These are phyloP conservation scores for Nicotiana attenuata DNA, from an alignment of 257 asterid species.

Conservation along the genomic window DNA sequence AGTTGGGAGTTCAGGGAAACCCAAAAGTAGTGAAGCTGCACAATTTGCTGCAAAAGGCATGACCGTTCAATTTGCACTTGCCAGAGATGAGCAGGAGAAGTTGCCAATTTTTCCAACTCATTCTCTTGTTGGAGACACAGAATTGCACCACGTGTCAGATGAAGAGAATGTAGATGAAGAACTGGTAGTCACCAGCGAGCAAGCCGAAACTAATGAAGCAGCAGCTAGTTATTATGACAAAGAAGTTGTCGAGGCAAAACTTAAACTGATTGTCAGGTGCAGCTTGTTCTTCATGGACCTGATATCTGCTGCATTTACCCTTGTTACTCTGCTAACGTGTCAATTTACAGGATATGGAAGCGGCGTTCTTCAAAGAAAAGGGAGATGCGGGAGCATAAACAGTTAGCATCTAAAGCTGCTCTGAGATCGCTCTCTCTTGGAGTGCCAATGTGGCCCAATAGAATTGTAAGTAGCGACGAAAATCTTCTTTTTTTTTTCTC, in stretches of 20 bases:
- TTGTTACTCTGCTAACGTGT: constrained; percentile 8
- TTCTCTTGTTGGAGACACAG: constrained; percentile 33
- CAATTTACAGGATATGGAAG: constrained; percentile 70
- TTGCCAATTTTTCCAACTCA: constrained; percentile 28
- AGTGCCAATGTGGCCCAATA: constrained; percentile 62
- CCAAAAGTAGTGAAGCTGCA: constrained; percentile 28
- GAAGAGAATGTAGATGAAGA: constrained; percentile 49
- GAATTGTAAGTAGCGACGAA: constrained; percentile 42
- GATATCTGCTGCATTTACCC: constrained; percentile 14
- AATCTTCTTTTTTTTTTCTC: constrained; percentile 3
- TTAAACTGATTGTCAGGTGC: constrained; percentile 76
- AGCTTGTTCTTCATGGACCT: constrained; percentile 8
- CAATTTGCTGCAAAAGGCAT: constrained; percentile 31
- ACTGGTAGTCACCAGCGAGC: constrained; percentile 27
- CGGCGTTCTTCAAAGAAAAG: constrained; percentile 59
- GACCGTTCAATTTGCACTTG: constrained; percentile 26
- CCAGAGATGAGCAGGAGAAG: constrained; percentile 30
- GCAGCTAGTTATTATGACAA: constrained; percentile 38
- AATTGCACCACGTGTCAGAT: constrained; percentile 22
- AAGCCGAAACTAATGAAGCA: constrained; percentile 43
- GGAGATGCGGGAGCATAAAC: constrained; percentile 65
- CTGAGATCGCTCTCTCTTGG: constrained; percentile 62
- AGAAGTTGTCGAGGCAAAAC: constrained; percentile 78
- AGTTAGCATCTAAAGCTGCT: constrained; percentile 68
- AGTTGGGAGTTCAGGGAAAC: constrained; percentile 34